Evolutionary conservation across 2,329 filamentous ascomycete species (phyloP).

Genomic region (Aspergillus spinulosporus): DNA sequence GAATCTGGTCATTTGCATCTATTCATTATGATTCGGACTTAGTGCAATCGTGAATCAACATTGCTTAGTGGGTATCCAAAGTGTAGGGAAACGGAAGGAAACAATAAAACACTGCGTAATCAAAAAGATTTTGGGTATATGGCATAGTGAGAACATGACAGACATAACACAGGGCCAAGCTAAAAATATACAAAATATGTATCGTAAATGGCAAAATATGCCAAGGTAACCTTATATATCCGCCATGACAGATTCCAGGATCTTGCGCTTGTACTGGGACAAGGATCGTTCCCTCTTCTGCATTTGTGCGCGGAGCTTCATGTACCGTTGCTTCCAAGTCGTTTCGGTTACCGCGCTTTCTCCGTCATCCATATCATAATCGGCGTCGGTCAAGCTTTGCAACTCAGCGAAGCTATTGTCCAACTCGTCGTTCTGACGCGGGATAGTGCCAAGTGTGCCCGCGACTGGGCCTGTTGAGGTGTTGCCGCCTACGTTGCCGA

Average conservation of each 20-base stretch:
- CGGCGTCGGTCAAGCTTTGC: conserved; percentile 29
- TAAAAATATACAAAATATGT: conserved; percentile 9
- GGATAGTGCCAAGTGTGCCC: conserved; percentile 12
- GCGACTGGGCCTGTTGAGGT: background rate
- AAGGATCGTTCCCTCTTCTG: conserved; percentile 41
- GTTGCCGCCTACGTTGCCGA: conserved; percentile 7
- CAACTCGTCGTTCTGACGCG: conserved; percentile 14
- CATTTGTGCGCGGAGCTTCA: conserved; percentile 40
- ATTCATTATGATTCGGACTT: conserved; percentile 7
- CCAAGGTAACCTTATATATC: conserved; percentile 31
- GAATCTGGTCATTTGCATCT: background rate
- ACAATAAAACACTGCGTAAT: background rate
- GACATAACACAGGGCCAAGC: background rate
- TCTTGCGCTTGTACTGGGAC: conserved; percentile 43
- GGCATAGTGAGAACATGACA: conserved; percentile 2
- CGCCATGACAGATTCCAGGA: conserved; percentile 46
- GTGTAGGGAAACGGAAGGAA: conserved; percentile 6
- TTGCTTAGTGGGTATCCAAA: conserved; percentile 25
- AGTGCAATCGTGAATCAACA: conserved; percentile 7
- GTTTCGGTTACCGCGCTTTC: conserved; percentile 27
- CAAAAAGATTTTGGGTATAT: conserved; percentile 1
- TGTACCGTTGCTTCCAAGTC: conserved; percentile 44
- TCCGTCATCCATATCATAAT: conserved; percentile 31
- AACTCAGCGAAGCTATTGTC: conserved; percentile 21
- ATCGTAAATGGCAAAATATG: background rate